Percentiles rank a stretch among this genome's conserved stretches.
Conservation (phyloP, 2,329 filamentous ascomycete genomes). For the Aureobasidium sp. region DNA sequence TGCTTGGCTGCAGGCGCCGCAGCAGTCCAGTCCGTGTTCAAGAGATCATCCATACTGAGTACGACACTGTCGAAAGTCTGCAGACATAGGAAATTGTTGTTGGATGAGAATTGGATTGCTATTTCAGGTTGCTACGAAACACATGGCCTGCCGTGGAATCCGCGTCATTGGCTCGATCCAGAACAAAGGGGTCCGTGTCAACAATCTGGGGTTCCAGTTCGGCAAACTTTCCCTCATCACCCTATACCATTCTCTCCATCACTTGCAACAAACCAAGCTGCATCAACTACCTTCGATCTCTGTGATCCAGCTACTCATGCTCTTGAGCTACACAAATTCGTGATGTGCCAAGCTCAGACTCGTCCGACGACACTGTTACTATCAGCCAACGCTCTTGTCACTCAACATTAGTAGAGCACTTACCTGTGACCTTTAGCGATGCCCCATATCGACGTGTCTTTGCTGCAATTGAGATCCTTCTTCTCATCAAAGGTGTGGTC, state of each 20-base stretch:
- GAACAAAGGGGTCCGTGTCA: constrained; percentile 4
- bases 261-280: not conserved
- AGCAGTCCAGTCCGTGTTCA: constrained; percentile 42
- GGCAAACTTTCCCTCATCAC: not conserved
- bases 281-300: not conserved
- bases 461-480: constrained; percentile 2
- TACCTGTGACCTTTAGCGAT: constrained; percentile 8
- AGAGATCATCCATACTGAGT: constrained; percentile 41
- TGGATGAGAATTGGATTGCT: not conserved
- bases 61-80: constrained; percentile 1
- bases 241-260: not conserved
- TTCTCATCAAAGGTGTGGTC: not conserved
- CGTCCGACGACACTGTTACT: not conserved
- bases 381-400: not conserved
- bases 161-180: constrained; percentile 7
- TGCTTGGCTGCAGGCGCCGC: constrained; percentile 7
- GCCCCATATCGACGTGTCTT: not conserved
- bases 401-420: not conserved
- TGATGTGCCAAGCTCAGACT: not conserved
- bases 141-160: constrained; percentile 3
- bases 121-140: constrained; percentile 11
- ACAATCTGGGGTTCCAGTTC: not conserved
- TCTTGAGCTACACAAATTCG: not conserved
- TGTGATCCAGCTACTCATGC: not conserved
- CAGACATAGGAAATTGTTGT: not conserved